Percentiles rank a stretch among this genome's conserved stretches.
Evolutionary conservation across 208 protist species (phyloP).

Genomic region (Porcisia deanei): DNA sequence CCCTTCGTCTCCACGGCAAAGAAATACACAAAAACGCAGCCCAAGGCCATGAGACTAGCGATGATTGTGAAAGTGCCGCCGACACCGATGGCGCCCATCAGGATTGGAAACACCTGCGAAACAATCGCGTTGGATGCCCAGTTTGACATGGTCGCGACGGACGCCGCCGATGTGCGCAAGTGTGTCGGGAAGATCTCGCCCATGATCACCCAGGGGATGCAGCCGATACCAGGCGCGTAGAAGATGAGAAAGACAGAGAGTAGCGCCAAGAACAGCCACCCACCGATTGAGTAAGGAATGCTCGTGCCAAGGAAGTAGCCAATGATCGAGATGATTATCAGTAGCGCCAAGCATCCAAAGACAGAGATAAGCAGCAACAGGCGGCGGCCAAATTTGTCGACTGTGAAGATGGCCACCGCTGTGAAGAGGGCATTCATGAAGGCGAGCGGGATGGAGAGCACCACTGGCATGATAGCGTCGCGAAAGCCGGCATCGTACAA

Average conservation of each 20-base stretch:
- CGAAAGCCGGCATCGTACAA: conserved; percentile 81
- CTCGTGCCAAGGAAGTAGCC: conserved; percentile 64
- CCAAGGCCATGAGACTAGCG: conserved; percentile 54
- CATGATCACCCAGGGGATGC: conserved; percentile 92
- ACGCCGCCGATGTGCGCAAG: conserved; percentile 78
- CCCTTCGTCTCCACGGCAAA: conserved; percentile 91
- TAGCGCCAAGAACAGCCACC: conserved; percentile 78
- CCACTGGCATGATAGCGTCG: conserved; percentile 73
- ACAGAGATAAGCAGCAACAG: conserved; percentile 71
- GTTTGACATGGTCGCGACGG: conserved; percentile 91
- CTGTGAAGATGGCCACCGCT: conserved; percentile 69
- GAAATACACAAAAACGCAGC: conserved; percentile 75
- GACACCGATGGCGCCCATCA: conserved; percentile 83
- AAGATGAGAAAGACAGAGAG: conserved; percentile 82
- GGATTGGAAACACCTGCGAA: conserved; percentile 85
- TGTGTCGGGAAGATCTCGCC: conserved; percentile 90
- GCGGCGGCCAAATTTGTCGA: conserved; percentile 82
- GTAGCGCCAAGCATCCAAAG: conserved; percentile 62
- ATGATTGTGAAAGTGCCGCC: conserved; percentile 84
- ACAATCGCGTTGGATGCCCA: conserved; percentile 89
- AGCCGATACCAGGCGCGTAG: conserved; percentile 88
- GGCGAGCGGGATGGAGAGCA: conserved; percentile 84
- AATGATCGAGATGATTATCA: conserved; percentile 55
- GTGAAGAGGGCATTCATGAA: conserved; percentile 91
- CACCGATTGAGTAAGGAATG: conserved; percentile 57